Evolutionary conservation across 331 rosid genomes (phyloP).

Genomic region (Saraca asoca): DNA sequence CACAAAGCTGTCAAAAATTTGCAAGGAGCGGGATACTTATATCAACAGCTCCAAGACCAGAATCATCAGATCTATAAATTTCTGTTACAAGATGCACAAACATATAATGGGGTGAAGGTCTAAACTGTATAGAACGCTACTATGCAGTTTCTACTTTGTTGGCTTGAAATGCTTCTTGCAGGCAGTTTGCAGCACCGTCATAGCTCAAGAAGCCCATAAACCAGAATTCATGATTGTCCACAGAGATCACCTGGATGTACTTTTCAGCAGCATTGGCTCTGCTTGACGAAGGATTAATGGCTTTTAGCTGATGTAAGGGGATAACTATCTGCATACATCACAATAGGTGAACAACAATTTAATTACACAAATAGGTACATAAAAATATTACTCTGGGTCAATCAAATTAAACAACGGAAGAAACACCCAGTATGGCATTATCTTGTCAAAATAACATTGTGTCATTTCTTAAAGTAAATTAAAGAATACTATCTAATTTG

Average conservation of each 20-base stretch:
- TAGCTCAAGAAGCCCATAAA: slow-evolving; percentile 94
- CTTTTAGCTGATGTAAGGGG: slow-evolving; percentile 79
- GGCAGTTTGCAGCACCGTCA: slow-evolving; percentile 58
- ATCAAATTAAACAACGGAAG: background rate
- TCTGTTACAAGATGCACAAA: slow-evolving; percentile 3
- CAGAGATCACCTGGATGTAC: slow-evolving; percentile 74
- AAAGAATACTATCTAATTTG: too few species aligned
- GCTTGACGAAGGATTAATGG: slow-evolving; percentile 77
- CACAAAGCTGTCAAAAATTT: slow-evolving; percentile 37
- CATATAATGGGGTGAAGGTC: slow-evolving; percentile 28
- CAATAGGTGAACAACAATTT: slow-evolving; percentile 22
- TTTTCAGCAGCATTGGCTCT: slow-evolving; percentile 70
- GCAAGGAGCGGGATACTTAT: slow-evolving; percentile 25
- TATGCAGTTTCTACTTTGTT: slow-evolving; percentile 48
- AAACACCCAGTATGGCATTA: background rate
- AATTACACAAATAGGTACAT: slow-evolving; percentile 3
- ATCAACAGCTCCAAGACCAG: slow-evolving; percentile 37
- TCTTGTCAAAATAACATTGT: too few species aligned
- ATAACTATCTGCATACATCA: slow-evolving; percentile 61
- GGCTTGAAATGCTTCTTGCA: slow-evolving; percentile 56
- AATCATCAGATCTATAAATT: slow-evolving; percentile 27
- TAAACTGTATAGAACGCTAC: slow-evolving; percentile 32
- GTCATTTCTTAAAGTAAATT: too few species aligned
- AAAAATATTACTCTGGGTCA: background rate
- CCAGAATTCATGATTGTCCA: slow-evolving; percentile 91